Evolutionary conservation across 2,329 filamentous ascomycete genomes (phyloP).

Genomic region (Truncatella angustata): DNA sequence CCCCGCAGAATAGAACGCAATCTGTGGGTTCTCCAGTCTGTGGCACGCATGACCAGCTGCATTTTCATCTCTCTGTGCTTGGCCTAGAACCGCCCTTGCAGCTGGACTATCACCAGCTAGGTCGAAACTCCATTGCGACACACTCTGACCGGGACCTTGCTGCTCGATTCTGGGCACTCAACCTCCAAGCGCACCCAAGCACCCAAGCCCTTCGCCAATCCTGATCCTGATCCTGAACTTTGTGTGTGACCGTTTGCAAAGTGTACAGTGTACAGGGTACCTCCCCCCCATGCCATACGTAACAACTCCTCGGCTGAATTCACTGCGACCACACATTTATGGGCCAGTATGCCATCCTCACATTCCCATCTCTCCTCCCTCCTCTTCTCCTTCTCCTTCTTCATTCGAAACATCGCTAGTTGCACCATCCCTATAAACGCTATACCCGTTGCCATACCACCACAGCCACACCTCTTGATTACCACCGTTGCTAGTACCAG

Average conservation of each 20-base stretch:
- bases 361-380: background rate
- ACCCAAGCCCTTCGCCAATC: background rate
- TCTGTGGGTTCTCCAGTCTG: background rate
- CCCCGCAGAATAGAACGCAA: background rate
- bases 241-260: too few species aligned
- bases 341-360: conserved; percentile 1
- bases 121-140: conserved; percentile 1
- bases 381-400: background rate
- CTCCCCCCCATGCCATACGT: background rate
- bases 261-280: too few species aligned
- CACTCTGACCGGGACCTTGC: too few species aligned
- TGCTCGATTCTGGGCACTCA: too few species aligned
- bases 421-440: background rate
- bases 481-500: conserved; percentile 2
- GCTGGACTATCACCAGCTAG: conserved; percentile 1
- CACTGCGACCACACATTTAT: background rate
- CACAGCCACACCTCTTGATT: background rate
- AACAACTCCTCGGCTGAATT: background rate
- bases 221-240: background rate
- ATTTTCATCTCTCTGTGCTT: background rate
- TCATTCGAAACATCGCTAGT: background rate
- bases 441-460: background rate
- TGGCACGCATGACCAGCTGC: conserved; percentile 3
- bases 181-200: background rate
- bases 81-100: conserved; percentile 6